A percentile compares a stretch with the other conserved stretches of the same genome.
phyloP scores from a whole-genome alignment of 352 stramenopile species.

The Pythium pectinolyticum region DNA sequence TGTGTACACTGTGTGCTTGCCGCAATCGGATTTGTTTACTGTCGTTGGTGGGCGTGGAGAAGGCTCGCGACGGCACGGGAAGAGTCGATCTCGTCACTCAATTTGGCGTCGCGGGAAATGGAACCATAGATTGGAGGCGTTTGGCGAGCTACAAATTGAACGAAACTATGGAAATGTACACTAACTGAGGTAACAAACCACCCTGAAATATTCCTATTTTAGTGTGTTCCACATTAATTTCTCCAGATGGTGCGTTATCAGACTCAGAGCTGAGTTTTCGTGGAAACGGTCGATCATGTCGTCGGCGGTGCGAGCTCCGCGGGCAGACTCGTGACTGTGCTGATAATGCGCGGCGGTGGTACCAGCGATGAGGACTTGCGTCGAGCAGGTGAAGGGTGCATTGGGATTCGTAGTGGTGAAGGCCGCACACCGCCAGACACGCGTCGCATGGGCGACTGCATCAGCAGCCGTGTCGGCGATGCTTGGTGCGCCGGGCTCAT shows the following conservation, averaged over 20 bases:
- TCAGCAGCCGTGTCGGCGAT: constrained; percentile 9
- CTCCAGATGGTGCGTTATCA: background rate
- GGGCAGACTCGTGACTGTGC: constrained; percentile 14
- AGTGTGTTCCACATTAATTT: constrained; percentile 3
- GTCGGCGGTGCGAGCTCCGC: background rate
- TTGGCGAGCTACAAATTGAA: no score
- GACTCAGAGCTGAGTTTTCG: background rate
- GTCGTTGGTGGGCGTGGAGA: background rate
- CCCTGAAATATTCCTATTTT: no score
- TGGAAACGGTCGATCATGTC: background rate
- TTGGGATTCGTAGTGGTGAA: constrained; percentile 24
- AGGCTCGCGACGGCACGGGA: no score
- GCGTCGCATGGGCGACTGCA: constrained; percentile 25
- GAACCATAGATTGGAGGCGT: no score
- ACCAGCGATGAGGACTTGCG: constrained; percentile 23
- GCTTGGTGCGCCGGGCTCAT: constrained; percentile 6
- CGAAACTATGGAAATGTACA: background rate
- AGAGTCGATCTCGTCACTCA: constrained; percentile 7
- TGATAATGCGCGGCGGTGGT: constrained; percentile 28
- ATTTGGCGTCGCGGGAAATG: constrained; percentile 1
- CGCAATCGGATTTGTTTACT: no score
- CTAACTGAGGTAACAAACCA: constrained; percentile 5
- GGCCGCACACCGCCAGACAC: constrained; percentile 8
- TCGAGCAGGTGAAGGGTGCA: constrained; percentile 24
- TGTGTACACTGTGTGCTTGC: no score